Percentiles rank a stretch among this genome's conserved stretches.
Evolutionary conservation across 2,329 filamentous ascomycete species (phyloP).

Genomic region (Hypoxylon sp.): DNA sequence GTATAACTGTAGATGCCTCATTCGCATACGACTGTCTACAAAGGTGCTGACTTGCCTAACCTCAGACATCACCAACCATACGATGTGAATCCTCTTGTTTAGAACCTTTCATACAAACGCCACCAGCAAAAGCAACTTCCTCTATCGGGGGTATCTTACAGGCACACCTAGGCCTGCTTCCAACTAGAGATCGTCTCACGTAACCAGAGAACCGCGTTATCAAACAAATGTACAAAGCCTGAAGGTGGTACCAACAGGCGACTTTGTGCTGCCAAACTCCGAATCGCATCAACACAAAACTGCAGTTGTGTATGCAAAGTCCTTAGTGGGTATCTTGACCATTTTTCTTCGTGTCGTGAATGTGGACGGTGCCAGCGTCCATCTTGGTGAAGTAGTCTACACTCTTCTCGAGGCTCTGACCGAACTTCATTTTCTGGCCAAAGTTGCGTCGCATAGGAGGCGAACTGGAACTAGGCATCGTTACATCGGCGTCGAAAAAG

Average conservation of each 20-base stretch:
- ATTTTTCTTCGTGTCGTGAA: background rate
- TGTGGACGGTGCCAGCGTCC: background rate
- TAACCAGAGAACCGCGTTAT: slow-evolving; percentile 11
- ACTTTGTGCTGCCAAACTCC: background rate
- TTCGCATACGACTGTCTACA: background rate
- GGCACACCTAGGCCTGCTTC: slow-evolving; percentile 7
- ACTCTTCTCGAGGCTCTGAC: slow-evolving; percentile 35
- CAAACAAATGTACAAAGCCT: slow-evolving; percentile 21
- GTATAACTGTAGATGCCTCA: background rate
- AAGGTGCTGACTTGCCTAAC: background rate
- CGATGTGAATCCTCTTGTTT: background rate
- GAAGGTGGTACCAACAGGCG: slow-evolving; percentile 1
- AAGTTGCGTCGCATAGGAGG: slow-evolving; percentile 58
- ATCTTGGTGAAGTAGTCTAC: slow-evolving; percentile 16
- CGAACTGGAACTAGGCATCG: slow-evolving; percentile 62
- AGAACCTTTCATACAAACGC: slow-evolving; percentile 6
- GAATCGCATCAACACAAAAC: slow-evolving; percentile 2
- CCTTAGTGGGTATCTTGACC: slow-evolving; percentile 2
- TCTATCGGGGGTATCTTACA: slow-evolving; percentile 25
- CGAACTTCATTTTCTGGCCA: slow-evolving; percentile 45
- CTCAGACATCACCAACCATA: background rate
- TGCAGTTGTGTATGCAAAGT: background rate
- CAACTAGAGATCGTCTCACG: slow-evolving; percentile 9
- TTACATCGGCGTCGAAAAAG: slow-evolving; percentile 63
- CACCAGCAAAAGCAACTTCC: background rate